Conservation (phyloP, 108 stramenopile species). For the Fragilaria crotonensis region DNA sequence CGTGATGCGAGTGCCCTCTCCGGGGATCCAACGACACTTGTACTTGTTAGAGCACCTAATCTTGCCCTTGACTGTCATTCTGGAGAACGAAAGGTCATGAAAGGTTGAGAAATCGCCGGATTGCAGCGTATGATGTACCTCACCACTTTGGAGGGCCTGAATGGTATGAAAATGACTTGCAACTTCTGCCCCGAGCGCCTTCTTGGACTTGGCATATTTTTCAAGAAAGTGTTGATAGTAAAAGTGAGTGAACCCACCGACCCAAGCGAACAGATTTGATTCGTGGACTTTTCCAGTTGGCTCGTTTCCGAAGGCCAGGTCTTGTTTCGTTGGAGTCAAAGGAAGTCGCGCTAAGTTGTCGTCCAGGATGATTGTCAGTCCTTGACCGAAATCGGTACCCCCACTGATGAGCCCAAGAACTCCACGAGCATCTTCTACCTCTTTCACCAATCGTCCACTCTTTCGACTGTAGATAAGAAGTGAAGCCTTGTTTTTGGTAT, state of each 20-base stretch:
- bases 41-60: neutral
- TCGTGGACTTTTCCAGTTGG: conserved; percentile 19
- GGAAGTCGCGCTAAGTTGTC: conserved; percentile 47
- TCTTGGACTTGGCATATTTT: neutral
- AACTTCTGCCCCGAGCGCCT: neutral
- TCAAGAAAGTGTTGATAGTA: neutral
- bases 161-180: neutral
- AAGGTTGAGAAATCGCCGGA: neutral
- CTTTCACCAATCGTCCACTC: conserved; percentile 43
- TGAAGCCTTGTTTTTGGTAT: neutral
- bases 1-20: neutral
- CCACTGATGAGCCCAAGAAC: conserved; percentile 22
- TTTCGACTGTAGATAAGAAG: conserved; percentile 50
- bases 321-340: conserved; percentile 67
- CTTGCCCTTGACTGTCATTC: neutral
- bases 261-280: neutral
- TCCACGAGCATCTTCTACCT: conserved; percentile 34
- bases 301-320: conserved; percentile 25
- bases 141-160: neutral
- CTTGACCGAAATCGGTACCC: conserved; percentile 46
- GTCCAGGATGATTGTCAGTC: conserved; percentile 54
- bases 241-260: neutral
- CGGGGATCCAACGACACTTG: neutral
- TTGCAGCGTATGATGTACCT: neutral
- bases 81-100: neutral